Evolutionary conservation across 495 filamentous ascomycete species (phyloP).

Genomic region (Penicillium parvum): DNA sequence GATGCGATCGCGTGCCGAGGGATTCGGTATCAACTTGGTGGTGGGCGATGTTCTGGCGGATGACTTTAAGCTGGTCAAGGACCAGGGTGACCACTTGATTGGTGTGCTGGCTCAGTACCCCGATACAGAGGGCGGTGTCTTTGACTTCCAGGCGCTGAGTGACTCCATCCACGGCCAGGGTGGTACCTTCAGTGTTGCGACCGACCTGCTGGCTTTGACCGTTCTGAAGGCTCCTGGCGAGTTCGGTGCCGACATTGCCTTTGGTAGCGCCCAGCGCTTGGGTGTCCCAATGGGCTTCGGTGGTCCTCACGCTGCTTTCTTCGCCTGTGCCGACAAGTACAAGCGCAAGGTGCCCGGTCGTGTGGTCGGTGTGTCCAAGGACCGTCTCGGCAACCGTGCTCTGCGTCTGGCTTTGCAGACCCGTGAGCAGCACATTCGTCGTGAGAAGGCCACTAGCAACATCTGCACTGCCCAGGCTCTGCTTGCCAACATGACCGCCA

Average conservation of each 20-base stretch:
- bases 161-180: constrained; percentile 75
- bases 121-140: constrained; percentile 78
- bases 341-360: constrained; percentile 96
- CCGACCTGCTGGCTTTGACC: constrained; percentile 87
- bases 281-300: constrained; percentile 94
- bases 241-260: constrained; percentile 95
- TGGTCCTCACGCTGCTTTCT: constrained; percentile 96
- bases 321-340: constrained; percentile 85
- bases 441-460: constrained; percentile 98
- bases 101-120: constrained; percentile 95
- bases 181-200: constrained; percentile 82
- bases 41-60: constrained; percentile 66
- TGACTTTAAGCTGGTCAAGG: constrained; percentile 58
- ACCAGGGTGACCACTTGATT: constrained; percentile 76
- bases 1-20: constrained; percentile 81
- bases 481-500: constrained; percentile 93
- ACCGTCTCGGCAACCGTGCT: constrained; percentile 79
- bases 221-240: constrained; percentile 88
- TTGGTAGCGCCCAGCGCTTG: constrained; percentile 91
- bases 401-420: constrained; percentile 89
- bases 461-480: constrained; percentile 97
- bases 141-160: constrained; percentile 68
- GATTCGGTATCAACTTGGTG: constrained; percentile 81
- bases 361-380: constrained; percentile 89
- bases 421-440: constrained; percentile 92